These are phyloP conservation scores for Fusarium sambucinum DNA, from an alignment of 2,329 filamentous ascomycete species.

Conservation along the genomic window DNA sequence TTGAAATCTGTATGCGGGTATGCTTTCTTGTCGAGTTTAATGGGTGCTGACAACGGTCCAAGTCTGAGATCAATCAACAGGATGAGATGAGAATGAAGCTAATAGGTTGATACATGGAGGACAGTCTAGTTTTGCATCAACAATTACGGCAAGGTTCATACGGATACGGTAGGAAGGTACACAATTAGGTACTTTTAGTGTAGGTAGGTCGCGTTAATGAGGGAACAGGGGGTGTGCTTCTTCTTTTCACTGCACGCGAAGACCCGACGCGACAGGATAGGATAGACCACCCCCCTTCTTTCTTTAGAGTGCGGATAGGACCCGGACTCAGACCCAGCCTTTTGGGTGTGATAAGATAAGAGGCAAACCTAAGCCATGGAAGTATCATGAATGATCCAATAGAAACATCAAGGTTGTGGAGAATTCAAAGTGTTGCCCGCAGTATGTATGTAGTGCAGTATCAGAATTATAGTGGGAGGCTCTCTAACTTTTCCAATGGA, in stretches of 20 bases:
- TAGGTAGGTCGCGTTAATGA: slow-evolving; percentile 33
- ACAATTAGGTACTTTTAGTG: slow-evolving; percentile 16
- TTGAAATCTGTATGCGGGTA: neutral
- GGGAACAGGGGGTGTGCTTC: slow-evolving; percentile 17
- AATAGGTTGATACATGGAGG: slow-evolving; percentile 24
- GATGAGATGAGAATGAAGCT: slow-evolving; percentile 19
- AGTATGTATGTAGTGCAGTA: neutral
- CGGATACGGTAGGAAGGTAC: slow-evolving; percentile 31
- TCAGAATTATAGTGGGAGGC: slow-evolving; percentile 13
- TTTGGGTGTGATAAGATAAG: slow-evolving; percentile 38
- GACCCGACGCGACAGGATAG: slow-evolving; percentile 19
- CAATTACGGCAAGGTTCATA: slow-evolving; percentile 12
- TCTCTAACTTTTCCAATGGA: slow-evolving; percentile 4
- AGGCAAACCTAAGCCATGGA: neutral
- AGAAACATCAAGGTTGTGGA: neutral
- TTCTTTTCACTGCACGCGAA: slow-evolving; percentile 29
- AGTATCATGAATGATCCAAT: neutral
- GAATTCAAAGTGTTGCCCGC: neutral
- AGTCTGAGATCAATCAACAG: slow-evolving; percentile 17
- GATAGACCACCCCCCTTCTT: slow-evolving; percentile 9
- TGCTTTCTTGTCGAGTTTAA: neutral
- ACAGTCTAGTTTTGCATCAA: slow-evolving; percentile 32
- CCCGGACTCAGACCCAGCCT: neutral
- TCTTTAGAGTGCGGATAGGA: neutral
- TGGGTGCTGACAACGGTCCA: slow-evolving; percentile 23